Evolutionary conservation across 495 filamentous ascomycete genomes (phyloP).

Genomic region (Lineolata rhizophorae): DNA sequence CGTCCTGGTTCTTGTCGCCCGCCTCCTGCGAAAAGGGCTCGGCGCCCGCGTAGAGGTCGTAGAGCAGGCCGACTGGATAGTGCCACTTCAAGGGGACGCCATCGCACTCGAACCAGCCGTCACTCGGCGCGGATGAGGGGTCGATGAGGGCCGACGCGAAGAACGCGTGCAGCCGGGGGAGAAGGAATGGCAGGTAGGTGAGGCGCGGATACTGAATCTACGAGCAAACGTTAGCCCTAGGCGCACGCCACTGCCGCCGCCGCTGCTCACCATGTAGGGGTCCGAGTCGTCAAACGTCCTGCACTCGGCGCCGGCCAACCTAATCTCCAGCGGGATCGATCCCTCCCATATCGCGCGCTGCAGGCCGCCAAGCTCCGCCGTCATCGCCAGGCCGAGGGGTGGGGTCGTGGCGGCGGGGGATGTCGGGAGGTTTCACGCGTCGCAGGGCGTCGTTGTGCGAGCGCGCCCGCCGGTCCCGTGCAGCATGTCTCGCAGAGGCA

Average conservation of each 20-base stretch:
- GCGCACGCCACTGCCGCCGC: not conserved
- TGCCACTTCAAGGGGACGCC: conserved; percentile 71
- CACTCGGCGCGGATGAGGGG: conserved; percentile 28
- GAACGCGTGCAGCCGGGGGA: conserved; percentile 60
- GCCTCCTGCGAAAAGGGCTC: conserved; percentile 23
- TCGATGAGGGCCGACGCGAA: conserved; percentile 54
- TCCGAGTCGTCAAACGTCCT: conserved; percentile 18
- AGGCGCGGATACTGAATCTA: conserved; percentile 40
- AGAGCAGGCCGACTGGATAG: conserved; percentile 69
- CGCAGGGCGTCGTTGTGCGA: too few species aligned
- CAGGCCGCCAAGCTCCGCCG: conserved; percentile 9
- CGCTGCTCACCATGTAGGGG: conserved; percentile 17
- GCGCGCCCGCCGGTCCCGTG: too few species aligned
- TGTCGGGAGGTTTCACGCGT: too few species aligned
- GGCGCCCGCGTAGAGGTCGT: conserved; percentile 61
- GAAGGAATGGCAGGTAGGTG: conserved; percentile 51
- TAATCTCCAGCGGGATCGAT: conserved; percentile 19
- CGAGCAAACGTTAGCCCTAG: not conserved
- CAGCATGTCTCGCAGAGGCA: too few species aligned
- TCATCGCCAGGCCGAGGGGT: not conserved
- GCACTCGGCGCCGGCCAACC: conserved; percentile 17
- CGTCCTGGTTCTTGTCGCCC: not conserved
- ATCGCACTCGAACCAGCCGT: conserved; percentile 54
- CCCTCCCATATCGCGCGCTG: conserved; percentile 19
- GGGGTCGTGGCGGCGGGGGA: too few species aligned